Evolutionary conservation across 2,329 filamentous ascomycete species (phyloP).

Genomic region (Clonostachys sp.): DNA sequence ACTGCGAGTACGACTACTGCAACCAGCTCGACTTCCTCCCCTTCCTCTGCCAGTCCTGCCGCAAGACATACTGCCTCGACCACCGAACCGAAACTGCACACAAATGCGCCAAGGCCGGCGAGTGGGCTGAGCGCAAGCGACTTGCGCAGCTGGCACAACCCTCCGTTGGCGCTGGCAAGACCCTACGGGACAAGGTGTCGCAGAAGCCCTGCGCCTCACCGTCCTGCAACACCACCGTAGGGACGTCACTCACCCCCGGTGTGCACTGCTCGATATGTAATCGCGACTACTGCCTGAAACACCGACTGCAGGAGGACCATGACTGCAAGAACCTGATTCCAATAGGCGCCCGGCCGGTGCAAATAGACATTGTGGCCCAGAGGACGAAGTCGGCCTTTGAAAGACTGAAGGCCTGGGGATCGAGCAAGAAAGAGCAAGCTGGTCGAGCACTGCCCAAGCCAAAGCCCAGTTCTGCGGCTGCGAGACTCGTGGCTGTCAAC

Average conservation of each 20-base stretch:
- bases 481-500: constrained; percentile 65
- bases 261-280: constrained; percentile 71
- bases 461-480: constrained; percentile 58
- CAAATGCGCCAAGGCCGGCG: constrained; percentile 56
- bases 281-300: constrained; percentile 72
- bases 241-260: constrained; percentile 62
- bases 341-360: constrained; percentile 40
- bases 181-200: constrained; percentile 42
- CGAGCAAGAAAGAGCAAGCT: constrained; percentile 64
- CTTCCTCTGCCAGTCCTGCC: constrained; percentile 88
- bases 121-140: constrained; percentile 56
- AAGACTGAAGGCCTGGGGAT: constrained; percentile 75
- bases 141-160: constrained; percentile 47
- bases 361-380: constrained; percentile 48
- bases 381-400: constrained; percentile 71
- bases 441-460: constrained; percentile 55
- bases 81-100: constrained; percentile 86
- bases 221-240: constrained; percentile 65
- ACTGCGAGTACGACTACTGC: constrained; percentile 90
- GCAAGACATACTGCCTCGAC: constrained; percentile 82
- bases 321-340: constrained; percentile 73
- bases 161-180: constrained; percentile 48
- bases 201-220: constrained; percentile 66
- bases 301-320: constrained; percentile 76
- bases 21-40: constrained; percentile 94